phyloP scores from a whole-genome alignment of 805 yeast genomes.

The Kazachstania africana region DNA sequence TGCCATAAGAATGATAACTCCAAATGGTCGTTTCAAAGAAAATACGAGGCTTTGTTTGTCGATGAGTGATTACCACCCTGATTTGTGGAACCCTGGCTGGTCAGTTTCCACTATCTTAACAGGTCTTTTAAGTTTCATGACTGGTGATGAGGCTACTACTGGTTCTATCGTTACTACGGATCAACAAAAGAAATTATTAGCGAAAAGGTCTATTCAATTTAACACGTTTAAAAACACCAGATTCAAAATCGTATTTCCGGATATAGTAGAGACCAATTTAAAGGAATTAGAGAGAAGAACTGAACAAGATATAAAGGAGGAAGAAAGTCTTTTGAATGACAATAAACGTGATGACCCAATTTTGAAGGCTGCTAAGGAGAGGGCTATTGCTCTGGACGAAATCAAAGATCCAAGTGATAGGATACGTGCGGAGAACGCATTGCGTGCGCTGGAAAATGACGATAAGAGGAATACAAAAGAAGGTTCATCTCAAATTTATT shows the following conservation, averaged over 20 bases:
- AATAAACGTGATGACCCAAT: constrained; percentile 12
- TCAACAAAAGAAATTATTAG: constrained; percentile 41
- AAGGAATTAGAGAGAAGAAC: constrained; percentile 15
- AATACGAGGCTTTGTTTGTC: constrained; percentile 76
- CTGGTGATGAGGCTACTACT: constrained; percentile 72
- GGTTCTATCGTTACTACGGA: constrained; percentile 67
- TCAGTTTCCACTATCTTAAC: constrained; percentile 78
- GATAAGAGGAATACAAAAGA: constrained; percentile 4
- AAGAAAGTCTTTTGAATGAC: constrained; percentile 1
- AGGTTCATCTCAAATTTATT: constrained; percentile 9
- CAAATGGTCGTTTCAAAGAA: constrained; percentile 76
- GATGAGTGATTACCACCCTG: constrained; percentile 94
- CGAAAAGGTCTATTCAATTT: constrained; percentile 49
- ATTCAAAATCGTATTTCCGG: constrained; percentile 60
- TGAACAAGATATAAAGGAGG: constrained; percentile 4
- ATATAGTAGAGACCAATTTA: constrained; percentile 32
- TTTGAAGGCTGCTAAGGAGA: constrained; percentile 22
- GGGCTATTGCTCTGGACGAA: constrained; percentile 26
- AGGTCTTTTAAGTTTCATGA: constrained; percentile 86
- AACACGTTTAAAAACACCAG: constrained; percentile 43
- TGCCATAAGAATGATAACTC: constrained; percentile 77
- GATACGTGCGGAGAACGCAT: constrained; percentile 35
- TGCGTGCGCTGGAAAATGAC: constrained; percentile 8
- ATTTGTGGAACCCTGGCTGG: constrained; percentile 96
- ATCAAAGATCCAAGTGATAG: constrained; percentile 61